phyloP scores from a whole-genome alignment of 768 basidiomycete genomes.

The Lanmaoa rubissima region DNA sequence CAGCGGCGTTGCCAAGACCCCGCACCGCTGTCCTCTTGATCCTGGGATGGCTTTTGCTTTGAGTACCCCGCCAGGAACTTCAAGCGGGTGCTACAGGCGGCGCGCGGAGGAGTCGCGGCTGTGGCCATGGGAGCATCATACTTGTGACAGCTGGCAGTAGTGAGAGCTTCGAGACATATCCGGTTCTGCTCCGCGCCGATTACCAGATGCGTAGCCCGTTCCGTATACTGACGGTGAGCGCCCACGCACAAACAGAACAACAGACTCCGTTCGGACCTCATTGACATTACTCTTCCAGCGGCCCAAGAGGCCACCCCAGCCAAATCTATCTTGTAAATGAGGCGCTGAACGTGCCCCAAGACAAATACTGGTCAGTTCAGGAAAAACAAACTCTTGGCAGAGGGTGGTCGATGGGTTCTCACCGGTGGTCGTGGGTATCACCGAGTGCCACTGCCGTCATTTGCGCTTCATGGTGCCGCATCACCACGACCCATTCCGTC shows the following conservation, averaged over 20 bases:
- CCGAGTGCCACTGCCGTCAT: constrained; percentile 2
- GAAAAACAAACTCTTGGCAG: neutral
- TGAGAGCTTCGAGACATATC: neutral
- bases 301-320: too few relatives aligned
- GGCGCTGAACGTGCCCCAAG: neutral
- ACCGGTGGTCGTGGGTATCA: neutral
- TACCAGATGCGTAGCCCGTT: neutral
- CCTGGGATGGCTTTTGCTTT: constrained; percentile 8
- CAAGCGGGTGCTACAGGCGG: constrained; percentile 10
- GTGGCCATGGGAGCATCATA: neutral
- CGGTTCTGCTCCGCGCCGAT: neutral
- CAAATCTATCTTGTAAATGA: neutral
- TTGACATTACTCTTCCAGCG: neutral
- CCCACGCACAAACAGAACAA: neutral
- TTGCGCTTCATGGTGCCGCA: neutral
- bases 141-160: neutral
- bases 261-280: neutral
- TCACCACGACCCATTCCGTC: neutral
- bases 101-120: constrained; percentile 29
- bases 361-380: neutral
- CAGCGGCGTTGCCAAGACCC: constrained; percentile 31
- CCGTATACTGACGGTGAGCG: neutral
- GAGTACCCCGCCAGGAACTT: constrained; percentile 11
- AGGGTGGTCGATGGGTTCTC: neutral
- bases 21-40: constrained; percentile 16